Base-by-base conservation (phyloP, 768 basidiomycete species). In the Cyathus striatus region DNA sequence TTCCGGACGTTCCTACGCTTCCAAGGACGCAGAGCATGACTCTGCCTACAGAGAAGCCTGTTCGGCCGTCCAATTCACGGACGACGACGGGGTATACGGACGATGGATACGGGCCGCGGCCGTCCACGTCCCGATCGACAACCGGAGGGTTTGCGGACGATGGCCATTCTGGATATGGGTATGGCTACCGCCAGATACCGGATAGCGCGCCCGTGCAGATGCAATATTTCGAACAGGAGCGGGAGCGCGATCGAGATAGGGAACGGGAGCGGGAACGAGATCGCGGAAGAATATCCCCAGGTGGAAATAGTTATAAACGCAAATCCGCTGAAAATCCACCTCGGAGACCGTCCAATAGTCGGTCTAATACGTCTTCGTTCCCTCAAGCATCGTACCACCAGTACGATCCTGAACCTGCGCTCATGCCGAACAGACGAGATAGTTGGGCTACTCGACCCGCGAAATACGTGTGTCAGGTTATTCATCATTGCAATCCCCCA, bases 401-500 rank as follows among this genome's bases (percentile, higher is more conserved):
- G 6, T 38, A 40, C 17, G 49, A 50, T 17, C 20, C 42, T 7
- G 42, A 40, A 36, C 41, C 46, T 16, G 13, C 42, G 10, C 23
- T 38, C n/a, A 50, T 49, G 41, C 63, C 52, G 40, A 62, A 60
- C 38, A n/a, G n/a, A n/a, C 61, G 63, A 27, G 70, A 66, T 49
- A 69, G 69, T 42, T 76, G 70, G 73, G 62, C 62, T 17, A 59
- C 60, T 26, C 70, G 70, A 38, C 75, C 69, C 0, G 70, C 76
- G 25, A 72, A 82, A 42, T 90, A 90, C 57, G 55, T 73, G 4
- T 89, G 86, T 49, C 70, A 71, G 20, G 86, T 81, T 7, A 70
- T 88, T 20, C 84, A 86, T 49, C 71, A 78, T 7, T 88, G 84
- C 60, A 63, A 70, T 12, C 86, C 85, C 3, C 85, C 84, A 0